Evolutionary conservation across 306 rosid genomes (phyloP).

Genomic region (Malus orientalis): DNA sequence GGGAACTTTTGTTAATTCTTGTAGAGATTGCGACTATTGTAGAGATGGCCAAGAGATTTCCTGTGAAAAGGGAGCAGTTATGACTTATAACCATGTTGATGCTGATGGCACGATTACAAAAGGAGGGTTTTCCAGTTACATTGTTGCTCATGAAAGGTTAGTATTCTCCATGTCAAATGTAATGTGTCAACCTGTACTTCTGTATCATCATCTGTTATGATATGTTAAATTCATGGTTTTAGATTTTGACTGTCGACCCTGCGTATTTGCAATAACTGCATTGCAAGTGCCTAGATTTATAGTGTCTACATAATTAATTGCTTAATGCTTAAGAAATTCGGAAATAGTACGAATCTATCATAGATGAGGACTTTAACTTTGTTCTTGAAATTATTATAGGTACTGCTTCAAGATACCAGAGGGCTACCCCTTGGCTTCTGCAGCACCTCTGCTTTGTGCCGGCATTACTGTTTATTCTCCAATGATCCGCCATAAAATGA

Average conservation of each 20-base stretch:
- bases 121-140: slow-evolving; percentile 68
- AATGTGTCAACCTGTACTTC: no score
- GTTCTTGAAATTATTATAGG: slow-evolving; percentile 16
- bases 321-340: no score
- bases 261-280: no score
- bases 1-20: slow-evolving; percentile 62
- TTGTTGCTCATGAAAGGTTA: slow-evolving; percentile 62
- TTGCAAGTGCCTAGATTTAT: no score
- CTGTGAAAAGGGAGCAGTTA: slow-evolving; percentile 40
- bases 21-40: slow-evolving; percentile 70
- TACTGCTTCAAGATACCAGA: slow-evolving; percentile 59
- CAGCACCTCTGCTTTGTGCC: slow-evolving; percentile 88
- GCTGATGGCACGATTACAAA: slow-evolving; percentile 60
- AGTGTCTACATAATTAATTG: no score
- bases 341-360: no score
- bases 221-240: no score
- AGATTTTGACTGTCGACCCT: no score
- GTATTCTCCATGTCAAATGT: background rate
- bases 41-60: slow-evolving; percentile 31
- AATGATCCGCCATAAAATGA: slow-evolving; percentile 48
- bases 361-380: no score
- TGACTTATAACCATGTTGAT: slow-evolving; percentile 45
- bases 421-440: slow-evolving; percentile 60
- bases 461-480: slow-evolving; percentile 69
- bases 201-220: no score